Conservation (phyloP, 2,329 filamentous ascomycete species). For the Biscogniauxia mediterranea region DNA sequence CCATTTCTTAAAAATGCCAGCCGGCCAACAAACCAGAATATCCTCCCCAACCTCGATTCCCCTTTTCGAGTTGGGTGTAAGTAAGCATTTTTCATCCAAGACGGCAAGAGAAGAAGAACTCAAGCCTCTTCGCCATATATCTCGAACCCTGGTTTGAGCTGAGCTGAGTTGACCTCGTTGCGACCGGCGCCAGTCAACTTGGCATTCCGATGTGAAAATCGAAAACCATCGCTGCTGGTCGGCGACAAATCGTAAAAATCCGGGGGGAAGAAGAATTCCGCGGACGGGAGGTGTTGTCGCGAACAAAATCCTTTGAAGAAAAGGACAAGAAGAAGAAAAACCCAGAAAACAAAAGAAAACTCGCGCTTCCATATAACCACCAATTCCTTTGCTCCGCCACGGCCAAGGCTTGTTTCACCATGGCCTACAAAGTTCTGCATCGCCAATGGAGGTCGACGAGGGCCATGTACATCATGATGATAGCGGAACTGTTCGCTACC, state of each 20-base stretch:
- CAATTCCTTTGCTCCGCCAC: constrained; percentile 4
- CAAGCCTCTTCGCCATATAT: too few species aligned
- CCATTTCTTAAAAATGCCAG: constrained; percentile 23
- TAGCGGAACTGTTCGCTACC: constrained; percentile 63
- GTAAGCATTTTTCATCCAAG: not conserved
- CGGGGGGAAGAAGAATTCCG: too few species aligned
- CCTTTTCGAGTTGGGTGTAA: not conserved
- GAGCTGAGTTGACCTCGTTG: not conserved
- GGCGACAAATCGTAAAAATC: constrained; percentile 5
- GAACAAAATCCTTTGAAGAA: constrained; percentile 4
- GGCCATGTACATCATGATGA: constrained; percentile 62
- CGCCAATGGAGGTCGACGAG: constrained; percentile 57
- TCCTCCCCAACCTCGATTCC: constrained; percentile 10
- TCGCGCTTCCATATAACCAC: constrained; percentile 8
- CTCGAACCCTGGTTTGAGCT: too few species aligned
- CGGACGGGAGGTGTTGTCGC: constrained; percentile 3
- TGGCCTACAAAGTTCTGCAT: constrained; percentile 56
- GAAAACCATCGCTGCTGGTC: not conserved
- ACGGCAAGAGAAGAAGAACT: not conserved
- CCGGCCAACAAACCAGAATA: constrained; percentile 13
- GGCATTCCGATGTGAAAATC: not conserved
- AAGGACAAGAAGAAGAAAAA: not conserved
- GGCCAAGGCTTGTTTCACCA: constrained; percentile 21
- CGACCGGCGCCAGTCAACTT: not conserved
- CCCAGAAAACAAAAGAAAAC: constrained; percentile 2